Base-by-base conservation (phyloP, 2,329 filamentous ascomycete species). In the Talaromyces sp. region DNA sequence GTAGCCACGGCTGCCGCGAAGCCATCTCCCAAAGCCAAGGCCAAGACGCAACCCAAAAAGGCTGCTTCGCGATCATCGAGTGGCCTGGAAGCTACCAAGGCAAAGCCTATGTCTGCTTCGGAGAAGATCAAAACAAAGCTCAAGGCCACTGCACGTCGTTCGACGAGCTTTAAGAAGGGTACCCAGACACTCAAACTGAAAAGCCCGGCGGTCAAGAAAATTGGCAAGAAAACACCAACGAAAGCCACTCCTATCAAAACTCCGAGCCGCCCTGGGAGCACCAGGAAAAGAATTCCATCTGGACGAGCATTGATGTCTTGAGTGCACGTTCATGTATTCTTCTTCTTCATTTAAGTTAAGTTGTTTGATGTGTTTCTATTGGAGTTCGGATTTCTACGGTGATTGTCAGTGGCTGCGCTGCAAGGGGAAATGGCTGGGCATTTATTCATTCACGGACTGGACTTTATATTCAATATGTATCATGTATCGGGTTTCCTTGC, bases 1-100 rank as follows among this genome's bases (percentile, higher is more conserved):
- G 56, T 59, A 27, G 31, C 58, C 24, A 62, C 46, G 6, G 29
- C 61, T 43, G 53, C 61, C 12, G 63, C 62, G 31, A 66, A 64
- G 46, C 50, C 46, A n/a, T 32, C 56, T 24, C 57, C 31, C 62
- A 60, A 61, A 54, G 56, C 51, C 14, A 60, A 60, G 19, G 31
- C 41, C 24, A 58, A 41, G 19, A 27, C 48, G 24, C 57, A 58
- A 35, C 12, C 50, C 17, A 56, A 58, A 31, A 59, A 56, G 38
- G 51, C 48, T 31, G 9, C 41, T 48, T 55, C 48, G 17, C 17
- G 26, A 11, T 46, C 52, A 14, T 46, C 51, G 21, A 32, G 26
- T 19, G n/a, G 26, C 5, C 38, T 21, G 38, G 9, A 32, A 35
- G 29, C 56, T 43, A 43, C 55, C 29, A 55, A 56, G 14, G 27